phyloP scores from a whole-genome alignment of 768 basidiomycete genomes.

The Pleurotus tuoliensis region DNA sequence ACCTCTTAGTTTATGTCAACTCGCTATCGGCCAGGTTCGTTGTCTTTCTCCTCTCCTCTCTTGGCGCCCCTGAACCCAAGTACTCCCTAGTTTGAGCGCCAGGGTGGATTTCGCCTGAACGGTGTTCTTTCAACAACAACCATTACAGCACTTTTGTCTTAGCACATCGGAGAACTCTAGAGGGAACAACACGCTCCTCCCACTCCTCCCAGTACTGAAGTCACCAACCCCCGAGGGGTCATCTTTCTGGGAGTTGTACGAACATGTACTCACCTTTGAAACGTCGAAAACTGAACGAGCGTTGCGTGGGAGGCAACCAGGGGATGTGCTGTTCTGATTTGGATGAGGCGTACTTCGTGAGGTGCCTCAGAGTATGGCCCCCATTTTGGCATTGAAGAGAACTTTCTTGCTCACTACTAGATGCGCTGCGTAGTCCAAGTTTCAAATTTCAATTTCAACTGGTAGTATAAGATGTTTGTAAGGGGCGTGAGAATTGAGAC shows the following conservation, averaged over 20 bases:
- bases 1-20: not conserved
- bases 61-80: not conserved
- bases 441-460: too few relatives aligned
- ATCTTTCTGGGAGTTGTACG: not conserved
- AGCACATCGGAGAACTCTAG: not conserved
- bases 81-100: not conserved
- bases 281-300: conserved; percentile 1
- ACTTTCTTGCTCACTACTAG: too few relatives aligned
- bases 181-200: not conserved
- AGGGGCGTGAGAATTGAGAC: too few relatives aligned
- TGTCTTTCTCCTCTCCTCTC: not conserved
- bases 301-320: not conserved
- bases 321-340: not conserved
- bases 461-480: too few relatives aligned
- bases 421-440: too few relatives aligned
- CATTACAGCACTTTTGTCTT: too few relatives aligned
- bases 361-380: not conserved
- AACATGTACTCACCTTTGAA: not conserved
- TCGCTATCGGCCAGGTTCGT: not conserved
- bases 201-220: conserved; percentile 3
- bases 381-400: not conserved
- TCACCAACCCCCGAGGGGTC: not conserved
- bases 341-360: not conserved
- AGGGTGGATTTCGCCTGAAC: not conserved
- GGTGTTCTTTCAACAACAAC: too few relatives aligned